Evolutionary conservation across 495 filamentous ascomycete genomes (phyloP).

Genomic region (Pyrenula aspistea): DNA sequence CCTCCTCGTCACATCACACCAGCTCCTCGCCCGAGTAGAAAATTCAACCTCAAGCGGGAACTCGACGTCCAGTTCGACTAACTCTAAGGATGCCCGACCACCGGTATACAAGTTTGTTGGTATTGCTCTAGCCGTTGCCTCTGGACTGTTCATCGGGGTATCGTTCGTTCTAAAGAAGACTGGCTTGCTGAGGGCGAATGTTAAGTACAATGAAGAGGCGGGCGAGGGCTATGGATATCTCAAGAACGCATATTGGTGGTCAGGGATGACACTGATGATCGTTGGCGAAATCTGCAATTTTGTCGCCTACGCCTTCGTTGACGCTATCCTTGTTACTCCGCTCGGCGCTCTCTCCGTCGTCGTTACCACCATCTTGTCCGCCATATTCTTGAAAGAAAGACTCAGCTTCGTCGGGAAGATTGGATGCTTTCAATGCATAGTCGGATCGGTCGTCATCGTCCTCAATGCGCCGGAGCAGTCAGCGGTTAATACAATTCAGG

Average conservation of each 20-base stretch:
- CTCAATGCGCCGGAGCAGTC: conserved; percentile 84
- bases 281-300: conserved; percentile 96
- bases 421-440: conserved; percentile 87
- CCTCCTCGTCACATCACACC: conserved; percentile 27
- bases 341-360: conserved; percentile 92
- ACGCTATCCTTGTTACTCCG: conserved; percentile 92
- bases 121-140: conserved; percentile 73
- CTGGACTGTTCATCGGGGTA: conserved; percentile 85
- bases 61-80: not conserved
- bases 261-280: conserved; percentile 95
- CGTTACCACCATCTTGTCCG: conserved; percentile 82
- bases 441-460: conserved; percentile 86
- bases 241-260: conserved; percentile 94
- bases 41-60: not conserved
- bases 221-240: conserved; percentile 97
- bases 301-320: conserved; percentile 91
- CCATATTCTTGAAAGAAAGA: conserved; percentile 92
- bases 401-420: conserved; percentile 93
- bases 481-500: conserved; percentile 77
- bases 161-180: conserved; percentile 96
- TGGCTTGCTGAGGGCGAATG: conserved; percentile 80
- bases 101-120: conserved; percentile 76
- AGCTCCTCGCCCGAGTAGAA: conserved; percentile 34
- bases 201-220: conserved; percentile 92
- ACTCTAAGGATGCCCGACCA: conserved; percentile 30